Base-by-base conservation (phyloP, 2,329 filamentous ascomycete genomes). In the Fusarium musae region DNA sequence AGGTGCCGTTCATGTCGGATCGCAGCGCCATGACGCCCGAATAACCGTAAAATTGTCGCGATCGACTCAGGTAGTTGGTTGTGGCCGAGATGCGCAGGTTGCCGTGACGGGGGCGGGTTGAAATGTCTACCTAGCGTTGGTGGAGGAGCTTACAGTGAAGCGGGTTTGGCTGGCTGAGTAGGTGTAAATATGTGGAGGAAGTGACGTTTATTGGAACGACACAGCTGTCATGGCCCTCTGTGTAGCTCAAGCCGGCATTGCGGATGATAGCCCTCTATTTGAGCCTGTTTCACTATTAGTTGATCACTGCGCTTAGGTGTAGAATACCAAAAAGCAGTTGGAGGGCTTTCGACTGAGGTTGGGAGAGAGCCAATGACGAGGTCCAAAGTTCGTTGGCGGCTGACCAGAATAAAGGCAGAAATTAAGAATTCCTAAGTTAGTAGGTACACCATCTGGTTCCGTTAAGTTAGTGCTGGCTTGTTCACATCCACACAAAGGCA, bases 1-100 rank as follows among this genome's bases (percentile, higher is more conserved):
- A 74, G 62, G 78, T 79, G 58, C 77, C 79, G 72, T 81, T 81
- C 59, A 77, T 66, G 58, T 81, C 80, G 46, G 79, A 76, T 77
- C 78, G 78, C 63, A 78, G 74, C 70, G 80, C 79, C 81, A 82
- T 82, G 63, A 73, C 70, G 59, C 77, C 69, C 26, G 63, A 59
- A 73, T 50, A 67, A 68, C 78, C 74, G 73, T 71, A 75, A 58
- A 58, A 65, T 46, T 74, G 47, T 54, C 70, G 64, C 40, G 69
- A 40, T 59, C 56, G 68, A 64, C 63, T 70, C 62, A 63, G 58
- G 66, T 36, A 60, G 62, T 59, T 76, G n/a, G 34, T 53, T 59
- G 54, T 63, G 58, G 68, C 69, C 71, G 52, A 63, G 69, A 64
- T 68, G 75, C 74, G 77, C 72, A 71, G 69, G 26, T 69, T 76